phyloP scores from a whole-genome alignment of 345 rosid genomes.

The Lepidium didymum region DNA sequence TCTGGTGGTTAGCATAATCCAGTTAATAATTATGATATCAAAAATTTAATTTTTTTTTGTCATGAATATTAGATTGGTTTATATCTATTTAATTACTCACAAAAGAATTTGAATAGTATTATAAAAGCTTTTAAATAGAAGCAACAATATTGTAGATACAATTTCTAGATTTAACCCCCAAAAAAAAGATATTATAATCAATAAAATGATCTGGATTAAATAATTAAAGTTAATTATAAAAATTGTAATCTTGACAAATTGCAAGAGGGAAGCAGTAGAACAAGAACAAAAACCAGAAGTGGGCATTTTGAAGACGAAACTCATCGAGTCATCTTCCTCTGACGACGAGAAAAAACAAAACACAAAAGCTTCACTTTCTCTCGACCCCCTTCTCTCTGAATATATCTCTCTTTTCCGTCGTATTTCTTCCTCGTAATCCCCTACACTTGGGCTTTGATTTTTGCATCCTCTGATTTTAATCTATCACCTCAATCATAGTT shows the following conservation, averaged over 20 bases:
- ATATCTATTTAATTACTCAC: too few species aligned
- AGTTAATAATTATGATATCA: too few species aligned
- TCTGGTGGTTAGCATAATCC: too few species aligned
- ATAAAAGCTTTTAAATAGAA: too few species aligned
- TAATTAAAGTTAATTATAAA: neutral
- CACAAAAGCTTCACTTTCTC: slow-evolving; percentile 14
- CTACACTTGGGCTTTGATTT: neutral
- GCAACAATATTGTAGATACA: too few species aligned
- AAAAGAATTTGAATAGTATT: too few species aligned
- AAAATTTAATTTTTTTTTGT: too few species aligned
- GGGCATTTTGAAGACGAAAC: slow-evolving; percentile 13
- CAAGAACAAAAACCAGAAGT: slow-evolving; percentile 10
- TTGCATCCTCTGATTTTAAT: slow-evolving; percentile 12
- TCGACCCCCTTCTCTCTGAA: neutral
- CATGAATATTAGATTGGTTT: too few species aligned
- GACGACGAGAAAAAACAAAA: neutral
- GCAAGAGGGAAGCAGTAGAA: neutral
- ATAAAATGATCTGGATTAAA: neutral
- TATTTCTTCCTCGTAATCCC: neutral
- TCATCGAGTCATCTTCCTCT: slow-evolving; percentile 20
- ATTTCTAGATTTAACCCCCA: too few species aligned
- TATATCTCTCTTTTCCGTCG: neutral
- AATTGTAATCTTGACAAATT: neutral
- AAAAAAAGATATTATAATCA: too few species aligned
- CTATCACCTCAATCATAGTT: slow-evolving; percentile 7